Base-by-base conservation (phyloP, 768 basidiomycete genomes). In the Phlebiopsis flavidoalba region DNA sequence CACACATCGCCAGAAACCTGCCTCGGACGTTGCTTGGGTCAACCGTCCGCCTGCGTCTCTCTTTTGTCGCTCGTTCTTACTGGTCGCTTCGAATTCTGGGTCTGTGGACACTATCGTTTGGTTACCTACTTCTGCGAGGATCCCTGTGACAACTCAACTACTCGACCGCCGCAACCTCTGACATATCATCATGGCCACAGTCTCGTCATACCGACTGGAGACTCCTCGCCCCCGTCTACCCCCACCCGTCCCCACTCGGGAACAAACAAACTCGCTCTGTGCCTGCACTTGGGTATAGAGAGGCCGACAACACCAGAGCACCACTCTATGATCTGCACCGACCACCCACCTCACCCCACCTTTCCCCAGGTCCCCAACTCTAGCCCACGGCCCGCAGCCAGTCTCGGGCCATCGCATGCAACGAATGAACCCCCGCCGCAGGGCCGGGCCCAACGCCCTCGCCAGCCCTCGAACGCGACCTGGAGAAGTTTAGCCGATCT, bases 301-400 rank as follows among this genome's bases (percentile, higher is more conserved):
- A 75, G 47, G 75, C 75, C 63, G 80, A 82, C 66, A 53, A 63
- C 21, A 76, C 79, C 55, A 81, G 85, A 70, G 83, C 87, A 55
- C 83, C 90, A 70, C 85, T 90, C 74, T 89, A 90, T 72, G 86
- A 89, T 74, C 80, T 89, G 63, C 88, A 89, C 65, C 80, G 85
- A 10, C 73, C 77, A 22, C 77, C 83, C 17, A 73, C 85, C 0
- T 85, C 88, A 8, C 83, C n/a, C 87, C 19, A 75, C 73, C 65
- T 73, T 70, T 19, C 71, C n/a, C 74, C 37, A 68, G 80, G 47
- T 85, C 85, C 19, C 87, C 88, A 5, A 76, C 81, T n/a, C 2
- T 86, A 86, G 12, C 84, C 88, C 15, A 78, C 83, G 19, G 82
- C 80, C 65, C 71, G 75, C 22, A 67, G 73, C 59, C 82, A 83